Evolutionary conservation across 257 asterid species (phyloP), one percentile per base, ranked within the genome.

Genomic region (Plantago elongata): DNA sequence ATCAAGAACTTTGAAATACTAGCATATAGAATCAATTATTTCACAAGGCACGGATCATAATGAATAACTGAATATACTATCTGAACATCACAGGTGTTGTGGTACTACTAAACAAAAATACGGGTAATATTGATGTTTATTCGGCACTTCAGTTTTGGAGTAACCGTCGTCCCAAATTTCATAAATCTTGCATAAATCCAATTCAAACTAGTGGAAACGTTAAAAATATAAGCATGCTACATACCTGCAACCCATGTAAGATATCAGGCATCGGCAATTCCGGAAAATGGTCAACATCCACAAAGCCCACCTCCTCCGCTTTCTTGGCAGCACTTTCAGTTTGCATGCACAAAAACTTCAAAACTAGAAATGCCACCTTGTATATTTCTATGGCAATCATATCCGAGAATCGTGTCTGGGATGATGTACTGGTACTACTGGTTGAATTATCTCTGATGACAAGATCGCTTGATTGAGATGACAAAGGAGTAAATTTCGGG

Each of bases 251-350:
- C 42, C 95, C 93, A 58, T 89, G 97, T 52, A 93, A 79, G 77
- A 93, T 85, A 62, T 89, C 97, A 61, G 99, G 97, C 97, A 89
- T 83, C 40, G 99, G 97, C 11, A 93, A 83, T 82, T 93, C 99
- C 0, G 99, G 99, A 63, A 89, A 93, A 70, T 77, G 87, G 42
- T 93, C 84, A 65, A 80, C 80, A 74, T 93, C 96, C 44, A 93
- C 83, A 69, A 81, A 87, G 64, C 99, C 97, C 51, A 83, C 83
- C 70, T 85, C 99, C 79, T 87, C 95, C 1, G 94, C 97, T 81
- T 85, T 87, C 62, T 57, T 72, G 67, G 89, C 84, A 63, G 95
- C 91, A 63, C 74, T 75, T 77, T 89, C 88, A 51, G 92, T 91
- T 78, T 93, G 96, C 63, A 78, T 69, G 76, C 96, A 87, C 34